Evolutionary conservation across 169 alveolate genomes (phyloP).

Genomic region (Plasmodium vinckei): DNA sequence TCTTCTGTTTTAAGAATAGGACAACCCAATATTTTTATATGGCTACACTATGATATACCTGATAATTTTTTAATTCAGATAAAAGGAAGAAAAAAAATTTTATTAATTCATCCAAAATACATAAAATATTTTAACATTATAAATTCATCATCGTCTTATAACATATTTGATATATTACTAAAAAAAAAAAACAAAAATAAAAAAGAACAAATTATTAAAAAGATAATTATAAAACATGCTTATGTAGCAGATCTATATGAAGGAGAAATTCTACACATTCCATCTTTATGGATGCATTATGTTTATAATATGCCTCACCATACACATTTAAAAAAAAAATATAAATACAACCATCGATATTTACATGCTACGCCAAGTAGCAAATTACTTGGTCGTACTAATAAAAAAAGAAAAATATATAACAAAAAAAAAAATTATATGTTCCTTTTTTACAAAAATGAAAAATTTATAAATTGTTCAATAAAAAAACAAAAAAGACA

Average conservation of each 20-base stretch:
- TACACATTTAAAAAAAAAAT: conserved; percentile 30
- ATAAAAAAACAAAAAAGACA: conserved; percentile 15
- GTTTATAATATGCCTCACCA: conserved; percentile 73
- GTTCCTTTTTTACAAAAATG: background rate
- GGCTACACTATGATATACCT: conserved; percentile 76
- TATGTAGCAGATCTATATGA: conserved; percentile 61
- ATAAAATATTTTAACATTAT: conserved; percentile 62
- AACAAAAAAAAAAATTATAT: background rate
- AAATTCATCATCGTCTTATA: conserved; percentile 59
- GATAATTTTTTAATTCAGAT: conserved; percentile 73
- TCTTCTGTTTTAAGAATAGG: conserved; percentile 76
- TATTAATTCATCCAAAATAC: conserved; percentile 63
- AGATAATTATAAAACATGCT: conserved; percentile 34
- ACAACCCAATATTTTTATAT: conserved; percentile 69
- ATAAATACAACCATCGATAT: conserved; percentile 16
- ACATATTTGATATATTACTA: conserved; percentile 43
- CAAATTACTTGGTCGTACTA: background rate
- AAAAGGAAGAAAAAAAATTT: conserved; percentile 75
- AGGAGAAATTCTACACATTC: conserved; percentile 72
- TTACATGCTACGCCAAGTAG: background rate
- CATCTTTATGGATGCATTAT: conserved; percentile 75
- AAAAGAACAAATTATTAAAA: conserved; percentile 43
- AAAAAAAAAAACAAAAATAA: conserved; percentile 35
- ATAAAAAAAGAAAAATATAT: background rate
- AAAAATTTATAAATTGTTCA: background rate